Evolutionary conservation across 2,329 filamentous ascomycete species (phyloP), one percentile per base, ranked within the genome.

Genomic region (Stromatinia cepivora): DNA sequence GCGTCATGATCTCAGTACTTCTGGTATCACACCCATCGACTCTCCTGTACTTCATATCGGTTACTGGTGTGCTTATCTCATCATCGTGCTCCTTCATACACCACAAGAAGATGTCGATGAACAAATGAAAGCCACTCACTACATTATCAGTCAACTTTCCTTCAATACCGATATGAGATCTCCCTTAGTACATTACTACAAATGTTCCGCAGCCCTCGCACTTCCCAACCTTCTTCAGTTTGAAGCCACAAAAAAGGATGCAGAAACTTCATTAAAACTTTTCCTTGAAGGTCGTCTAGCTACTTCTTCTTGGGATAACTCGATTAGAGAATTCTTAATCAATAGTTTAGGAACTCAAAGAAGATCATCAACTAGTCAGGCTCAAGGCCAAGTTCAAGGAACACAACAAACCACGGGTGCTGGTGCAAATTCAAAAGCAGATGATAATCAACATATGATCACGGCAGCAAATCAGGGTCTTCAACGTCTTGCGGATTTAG

Each of bases 1-100:
- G 77, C 85, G 88, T 10, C 87, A 90, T 77, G 84, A 87, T 67
- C 82, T 92, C 2, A 88, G 90, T 4, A 80, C 82, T 17, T 82
- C 84, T 56, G 81, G 89, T 36, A 86, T 86, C 31, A 83, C 84
- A 5, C 76, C 79, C 0, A 80, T 81, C n/a, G 72, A 72, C 4
- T 82, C 85, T 62, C 86, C 86, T 4, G 77, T 90, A 45, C 82
- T 92, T 2, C 87, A 90, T 73, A 82, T 92, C 34, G 86, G 86
- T 25, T 92, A 91, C 79, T 91, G 90, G 86, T 89, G 92, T 77
- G 84, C 87, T 73, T 87, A 88, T 71, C 82, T 92, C 11, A 81
- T 92, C 25, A 83, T 87, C 13, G 82, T 91, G 3, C 81, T 89
- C 67, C 86, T 85, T 50, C 45, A 50, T 42, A 28, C 10, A 22